Evolutionary conservation across 2,329 filamentous ascomycete species (phyloP).

Genomic region (Fonsecaea nubica): DNA sequence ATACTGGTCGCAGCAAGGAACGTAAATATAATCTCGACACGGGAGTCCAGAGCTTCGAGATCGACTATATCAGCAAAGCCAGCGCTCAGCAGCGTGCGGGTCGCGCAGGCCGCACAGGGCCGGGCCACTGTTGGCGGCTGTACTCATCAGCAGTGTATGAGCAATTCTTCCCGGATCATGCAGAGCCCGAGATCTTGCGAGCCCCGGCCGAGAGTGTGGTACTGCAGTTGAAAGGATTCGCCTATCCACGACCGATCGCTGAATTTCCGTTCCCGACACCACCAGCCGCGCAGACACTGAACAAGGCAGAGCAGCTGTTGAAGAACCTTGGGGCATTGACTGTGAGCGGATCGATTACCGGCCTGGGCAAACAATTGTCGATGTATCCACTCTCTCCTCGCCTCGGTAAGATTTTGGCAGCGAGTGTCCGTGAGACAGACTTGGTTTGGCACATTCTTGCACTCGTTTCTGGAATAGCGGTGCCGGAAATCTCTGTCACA

Average conservation of each 20-base stretch:
- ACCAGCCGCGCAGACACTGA: slow-evolving; percentile 76
- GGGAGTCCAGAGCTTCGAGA: slow-evolving; percentile 92
- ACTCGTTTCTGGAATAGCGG: slow-evolving; percentile 84
- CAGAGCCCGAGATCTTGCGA: slow-evolving; percentile 84
- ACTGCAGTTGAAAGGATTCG: slow-evolving; percentile 93
- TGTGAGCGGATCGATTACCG: slow-evolving; percentile 76
- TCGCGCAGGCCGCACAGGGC: slow-evolving; percentile 92
- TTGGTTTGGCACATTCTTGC: slow-evolving; percentile 87
- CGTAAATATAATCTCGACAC: slow-evolving; percentile 85
- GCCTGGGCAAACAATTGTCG: slow-evolving; percentile 79
- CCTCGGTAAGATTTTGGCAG: slow-evolving; percentile 88
- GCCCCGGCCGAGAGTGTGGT: slow-evolving; percentile 94
- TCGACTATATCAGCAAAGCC: slow-evolving; percentile 97
- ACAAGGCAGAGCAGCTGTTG: slow-evolving; percentile 83
- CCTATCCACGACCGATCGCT: slow-evolving; percentile 77
- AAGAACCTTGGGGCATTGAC: slow-evolving; percentile 80
- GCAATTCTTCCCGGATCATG: slow-evolving; percentile 83
- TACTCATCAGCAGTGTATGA: slow-evolving; percentile 94
- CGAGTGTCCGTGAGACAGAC: slow-evolving; percentile 76
- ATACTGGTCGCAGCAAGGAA: slow-evolving; percentile 91
- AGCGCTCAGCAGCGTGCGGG: slow-evolving; percentile 90
- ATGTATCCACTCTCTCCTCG: slow-evolving; percentile 89
- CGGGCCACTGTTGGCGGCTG: slow-evolving; percentile 92
- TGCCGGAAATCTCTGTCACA: slow-evolving; percentile 84
- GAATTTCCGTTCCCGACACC: slow-evolving; percentile 97